phyloP scores from a whole-genome alignment of 164 flowering plant genomes.

The Platanus orientalis region DNA sequence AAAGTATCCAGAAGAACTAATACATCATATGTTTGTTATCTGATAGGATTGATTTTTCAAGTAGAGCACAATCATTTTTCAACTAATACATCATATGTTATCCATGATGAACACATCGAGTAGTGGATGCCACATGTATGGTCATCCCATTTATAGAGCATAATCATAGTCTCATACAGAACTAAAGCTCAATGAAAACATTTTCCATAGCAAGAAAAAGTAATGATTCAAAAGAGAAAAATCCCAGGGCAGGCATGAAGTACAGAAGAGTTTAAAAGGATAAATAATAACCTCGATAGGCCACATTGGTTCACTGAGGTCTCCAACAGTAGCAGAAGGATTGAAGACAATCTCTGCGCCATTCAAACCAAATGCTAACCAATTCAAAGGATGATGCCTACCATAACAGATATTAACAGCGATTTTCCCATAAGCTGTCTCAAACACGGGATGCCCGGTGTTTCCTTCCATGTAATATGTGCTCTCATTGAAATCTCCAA shows the following conservation, averaged over 20 bases:
- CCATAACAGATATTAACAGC: slow-evolving; percentile 95
- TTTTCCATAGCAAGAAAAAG: neutral
- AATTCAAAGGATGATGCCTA: slow-evolving; percentile 95
- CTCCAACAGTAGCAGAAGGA: slow-evolving; percentile 98
- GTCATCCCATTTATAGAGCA: neutral
- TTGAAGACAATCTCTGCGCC: slow-evolving; percentile 99
- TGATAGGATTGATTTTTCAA: neutral
- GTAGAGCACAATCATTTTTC: too few species aligned
- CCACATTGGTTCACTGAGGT: slow-evolving; percentile 99
- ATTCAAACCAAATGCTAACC: slow-evolving; percentile 98
- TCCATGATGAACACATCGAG: too few species aligned
- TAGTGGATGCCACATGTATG: neutral
- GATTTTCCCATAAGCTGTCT: slow-evolving; percentile 91
- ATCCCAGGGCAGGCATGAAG: neutral
- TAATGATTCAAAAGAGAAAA: neutral
- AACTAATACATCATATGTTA: too few species aligned
- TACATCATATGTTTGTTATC: too few species aligned
- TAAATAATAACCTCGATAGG: slow-evolving; percentile 71
- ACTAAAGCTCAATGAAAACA: neutral
- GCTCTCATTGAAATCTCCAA: slow-evolving; percentile 98
- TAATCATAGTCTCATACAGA: neutral
- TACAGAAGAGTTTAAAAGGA: neutral
- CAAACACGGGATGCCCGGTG: slow-evolving; percentile 97
- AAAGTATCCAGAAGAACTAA: too few species aligned
- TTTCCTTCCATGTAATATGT: slow-evolving; percentile 98